Percentiles rank a stretch among this genome's conserved stretches.
Evolutionary conservation across 2,329 filamentous ascomycete species (phyloP).

Genomic region (Ceratocystiopsis brevicomis): DNA sequence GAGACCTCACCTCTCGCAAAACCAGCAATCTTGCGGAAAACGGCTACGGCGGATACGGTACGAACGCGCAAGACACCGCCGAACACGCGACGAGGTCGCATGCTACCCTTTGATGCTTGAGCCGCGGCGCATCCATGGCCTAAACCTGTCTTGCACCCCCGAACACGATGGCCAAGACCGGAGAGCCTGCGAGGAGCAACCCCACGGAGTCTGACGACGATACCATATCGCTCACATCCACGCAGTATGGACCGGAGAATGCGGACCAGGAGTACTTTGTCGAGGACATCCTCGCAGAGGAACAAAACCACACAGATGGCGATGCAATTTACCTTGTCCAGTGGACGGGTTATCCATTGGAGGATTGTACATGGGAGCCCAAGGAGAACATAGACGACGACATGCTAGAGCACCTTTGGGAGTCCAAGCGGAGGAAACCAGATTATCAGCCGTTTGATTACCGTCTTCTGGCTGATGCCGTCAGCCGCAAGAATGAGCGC

Average conservation of each 20-base stretch:
- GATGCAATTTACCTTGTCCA: constrained; percentile 36
- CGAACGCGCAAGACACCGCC: no score
- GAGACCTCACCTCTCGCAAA: no score
- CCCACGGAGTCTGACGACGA: constrained; percentile 14
- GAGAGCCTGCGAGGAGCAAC: no score
- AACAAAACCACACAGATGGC: constrained; percentile 14
- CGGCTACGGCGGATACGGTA: no score
- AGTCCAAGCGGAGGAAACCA: constrained; percentile 19
- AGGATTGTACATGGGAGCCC: constrained; percentile 40
- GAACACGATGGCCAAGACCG: neutral
- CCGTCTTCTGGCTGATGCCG: constrained; percentile 16
- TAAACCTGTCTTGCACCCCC: no score
- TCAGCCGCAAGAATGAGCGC: constrained; percentile 16
- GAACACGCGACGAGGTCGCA: no score
- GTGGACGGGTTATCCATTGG: constrained; percentile 41
- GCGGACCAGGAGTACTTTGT: constrained; percentile 31
- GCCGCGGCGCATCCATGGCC: no score
- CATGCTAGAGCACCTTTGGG: constrained; percentile 23
- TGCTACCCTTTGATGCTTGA: no score
- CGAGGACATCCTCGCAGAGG: constrained; percentile 32
- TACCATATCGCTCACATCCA: constrained; percentile 40
- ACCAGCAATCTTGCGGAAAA: no score
- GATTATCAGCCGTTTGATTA: constrained; percentile 20
- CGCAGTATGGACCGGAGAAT: constrained; percentile 16
- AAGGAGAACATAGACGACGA: constrained; percentile 20